Conservation (phyloP, 208 protist species). For the Trypanosoma grayi region DNA sequence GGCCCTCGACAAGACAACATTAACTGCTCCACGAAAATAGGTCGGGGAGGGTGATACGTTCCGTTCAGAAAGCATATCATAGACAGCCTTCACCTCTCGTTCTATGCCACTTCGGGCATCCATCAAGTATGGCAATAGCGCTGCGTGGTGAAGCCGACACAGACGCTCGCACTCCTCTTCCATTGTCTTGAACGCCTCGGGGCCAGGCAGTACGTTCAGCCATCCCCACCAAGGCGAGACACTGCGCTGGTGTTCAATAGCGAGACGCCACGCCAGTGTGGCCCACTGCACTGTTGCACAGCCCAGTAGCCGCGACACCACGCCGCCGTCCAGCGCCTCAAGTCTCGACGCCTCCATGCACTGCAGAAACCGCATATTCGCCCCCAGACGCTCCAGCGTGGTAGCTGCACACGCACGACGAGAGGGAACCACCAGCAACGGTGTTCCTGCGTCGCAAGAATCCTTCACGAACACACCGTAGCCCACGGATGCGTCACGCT, state of each 20-base stretch:
- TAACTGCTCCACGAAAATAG: constrained; percentile 54
- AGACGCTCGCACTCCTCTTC: constrained; percentile 38
- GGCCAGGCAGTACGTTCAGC: constrained; percentile 60
- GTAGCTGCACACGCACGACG: constrained; percentile 49
- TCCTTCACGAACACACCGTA: constrained; percentile 82
- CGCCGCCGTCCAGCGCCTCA: constrained; percentile 33
- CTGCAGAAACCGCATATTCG: constrained; percentile 6
- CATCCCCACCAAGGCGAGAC: constrained; percentile 82
- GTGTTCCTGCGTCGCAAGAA: constrained; percentile 77
- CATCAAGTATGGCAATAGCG: constrained; percentile 53
- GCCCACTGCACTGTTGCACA: constrained; percentile 44
- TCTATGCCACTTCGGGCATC: constrained; percentile 36
- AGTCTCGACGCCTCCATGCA: not conserved
- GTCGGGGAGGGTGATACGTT: constrained; percentile 47
- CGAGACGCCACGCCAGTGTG: constrained; percentile 71
- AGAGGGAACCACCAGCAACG: constrained; percentile 74
- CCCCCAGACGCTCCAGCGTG: constrained; percentile 51
- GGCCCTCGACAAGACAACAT: constrained; percentile 64
- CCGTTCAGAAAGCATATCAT: constrained; percentile 32
- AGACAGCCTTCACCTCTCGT: constrained; percentile 39
- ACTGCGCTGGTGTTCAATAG: constrained; percentile 72
- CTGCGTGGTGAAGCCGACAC: constrained; percentile 65
- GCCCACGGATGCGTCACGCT: constrained; percentile 63
- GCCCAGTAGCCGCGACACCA: constrained; percentile 55
- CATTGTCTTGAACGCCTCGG: constrained; percentile 32